phyloP scores from a whole-genome alignment of 768 basidiomycete genomes.

The Agaricus blazei region DNA sequence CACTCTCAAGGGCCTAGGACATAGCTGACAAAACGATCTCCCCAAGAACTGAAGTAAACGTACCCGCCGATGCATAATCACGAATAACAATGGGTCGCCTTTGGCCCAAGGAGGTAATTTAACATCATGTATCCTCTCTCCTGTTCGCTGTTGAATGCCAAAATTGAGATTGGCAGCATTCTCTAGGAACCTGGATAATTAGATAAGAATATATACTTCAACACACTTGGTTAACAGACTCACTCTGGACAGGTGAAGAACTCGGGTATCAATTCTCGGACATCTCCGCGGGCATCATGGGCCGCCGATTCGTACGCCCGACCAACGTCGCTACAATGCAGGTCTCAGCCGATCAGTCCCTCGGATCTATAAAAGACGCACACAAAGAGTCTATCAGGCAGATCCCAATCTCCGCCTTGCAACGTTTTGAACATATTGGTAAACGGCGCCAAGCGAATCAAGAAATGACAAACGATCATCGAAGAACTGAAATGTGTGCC shows the following conservation, averaged over 20 bases:
- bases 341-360: background rate
- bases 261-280: constrained; percentile 89
- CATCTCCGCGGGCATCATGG: constrained; percentile 83
- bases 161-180: constrained; percentile 80
- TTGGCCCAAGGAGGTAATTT: constrained; percentile 90
- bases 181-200: constrained; percentile 61
- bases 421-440: constrained; percentile 94
- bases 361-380: constrained; percentile 14
- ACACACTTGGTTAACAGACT: constrained; percentile 14
- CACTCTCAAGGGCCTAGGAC: constrained; percentile 80
- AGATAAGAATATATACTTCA: background rate
- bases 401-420: constrained; percentile 92
- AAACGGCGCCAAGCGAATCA: constrained; percentile 86
- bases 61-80: constrained; percentile 72
- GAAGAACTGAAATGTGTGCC: constrained; percentile 96
- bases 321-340: constrained; percentile 55
- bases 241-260: constrained; percentile 84
- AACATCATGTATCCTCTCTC: constrained; percentile 82
- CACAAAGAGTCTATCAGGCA: constrained; percentile 85
- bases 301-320: constrained; percentile 84
- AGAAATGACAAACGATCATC: constrained; percentile 94
- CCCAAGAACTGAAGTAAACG: constrained; percentile 11
- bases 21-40: background rate
- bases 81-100: constrained; percentile 77
- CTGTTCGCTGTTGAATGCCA: constrained; percentile 64